Evolutionary conservation across 2,329 filamentous ascomycete species (phyloP).

Genomic region (Sclerotinia sclerotiorum): DNA sequence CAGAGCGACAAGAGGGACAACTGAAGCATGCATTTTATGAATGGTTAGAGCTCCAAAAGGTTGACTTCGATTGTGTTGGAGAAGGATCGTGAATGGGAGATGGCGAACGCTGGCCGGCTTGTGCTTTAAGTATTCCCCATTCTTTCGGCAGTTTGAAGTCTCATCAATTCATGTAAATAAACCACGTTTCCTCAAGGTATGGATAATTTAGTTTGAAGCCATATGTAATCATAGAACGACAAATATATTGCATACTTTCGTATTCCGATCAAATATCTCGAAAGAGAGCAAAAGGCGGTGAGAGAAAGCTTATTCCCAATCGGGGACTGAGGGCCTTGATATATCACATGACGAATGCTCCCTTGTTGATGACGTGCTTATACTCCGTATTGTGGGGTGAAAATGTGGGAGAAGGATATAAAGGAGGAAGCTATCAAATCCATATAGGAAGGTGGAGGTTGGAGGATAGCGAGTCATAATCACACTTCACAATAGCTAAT

Average conservation of each 20-base stretch:
- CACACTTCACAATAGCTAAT: no score
- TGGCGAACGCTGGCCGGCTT: not conserved
- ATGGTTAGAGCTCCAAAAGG: not conserved
- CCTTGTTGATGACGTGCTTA: constrained; percentile 14
- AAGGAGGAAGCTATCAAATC: not conserved
- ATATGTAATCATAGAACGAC: not conserved
- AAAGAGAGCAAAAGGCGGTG: not conserved
- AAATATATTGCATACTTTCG: not conserved
- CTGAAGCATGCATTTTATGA: not conserved
- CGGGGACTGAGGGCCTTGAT: no score
- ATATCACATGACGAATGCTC: not conserved
- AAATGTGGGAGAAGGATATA: not conserved
- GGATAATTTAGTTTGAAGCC: not conserved
- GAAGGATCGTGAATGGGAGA: not conserved
- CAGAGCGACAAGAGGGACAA: not conserved
- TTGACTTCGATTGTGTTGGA: not conserved
- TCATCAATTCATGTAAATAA: not conserved
- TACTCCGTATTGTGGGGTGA: not conserved
- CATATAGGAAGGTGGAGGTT: not conserved
- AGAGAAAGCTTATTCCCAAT: not conserved
- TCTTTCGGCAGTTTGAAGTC: not conserved
- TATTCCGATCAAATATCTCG: not conserved
- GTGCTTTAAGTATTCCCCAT: not conserved
- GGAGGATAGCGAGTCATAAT: no score
- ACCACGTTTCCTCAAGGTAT: no score